Base-by-base conservation (phyloP, 345 rosid genomes). In the Gossypium australe region DNA sequence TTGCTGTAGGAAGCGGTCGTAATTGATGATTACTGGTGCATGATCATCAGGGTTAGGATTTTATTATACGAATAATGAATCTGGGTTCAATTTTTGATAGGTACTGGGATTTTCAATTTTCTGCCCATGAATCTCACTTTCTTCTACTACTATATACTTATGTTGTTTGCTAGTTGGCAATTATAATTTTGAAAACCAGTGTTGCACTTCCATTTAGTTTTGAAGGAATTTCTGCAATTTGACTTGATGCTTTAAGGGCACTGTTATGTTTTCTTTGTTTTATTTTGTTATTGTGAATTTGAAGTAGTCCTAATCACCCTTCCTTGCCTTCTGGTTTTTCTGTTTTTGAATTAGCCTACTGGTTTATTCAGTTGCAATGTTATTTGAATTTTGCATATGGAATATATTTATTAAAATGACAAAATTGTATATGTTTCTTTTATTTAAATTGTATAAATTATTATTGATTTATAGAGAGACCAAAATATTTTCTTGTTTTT, bases 1-100 rank as follows among this genome's bases (percentile, higher is more conserved):
- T 72, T 84, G 67, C 89, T 84, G 76, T 70, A 68, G 82, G 11
- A 88, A 82, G 86, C 83, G 77, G 45, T 77, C 45, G 72, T 87
- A 76, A 85, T 82, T 22, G 17, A 24, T 24, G 63, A 25, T 48
- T n/a, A 25, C 24, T 45, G 20, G 6, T 62, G 62, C n/a, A 52
- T 22, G 72, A 66, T 76, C 44, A 34, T 17, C 17, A 38, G 12
- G 63, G 38, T 68, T 74, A 76, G 71, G 55, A 43, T 63, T 67
- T 34, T 76, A 43, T 62, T 16, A 53, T 72, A 71, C 38, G 8
- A 16, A 53, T 52, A 73, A 45, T 20, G 11, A 69, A 41, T 41
- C 58, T 53, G 29, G 41, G 70, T 81, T 83, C 82, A 34, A 53
- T 80, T 80, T 45, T 84, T 88, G 82, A 75, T 76, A 81, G 80